These are phyloP conservation scores for Tillandsia leiboldiana DNA, from an alignment of 176 grass and related monocot species.

Conservation along the genomic window DNA sequence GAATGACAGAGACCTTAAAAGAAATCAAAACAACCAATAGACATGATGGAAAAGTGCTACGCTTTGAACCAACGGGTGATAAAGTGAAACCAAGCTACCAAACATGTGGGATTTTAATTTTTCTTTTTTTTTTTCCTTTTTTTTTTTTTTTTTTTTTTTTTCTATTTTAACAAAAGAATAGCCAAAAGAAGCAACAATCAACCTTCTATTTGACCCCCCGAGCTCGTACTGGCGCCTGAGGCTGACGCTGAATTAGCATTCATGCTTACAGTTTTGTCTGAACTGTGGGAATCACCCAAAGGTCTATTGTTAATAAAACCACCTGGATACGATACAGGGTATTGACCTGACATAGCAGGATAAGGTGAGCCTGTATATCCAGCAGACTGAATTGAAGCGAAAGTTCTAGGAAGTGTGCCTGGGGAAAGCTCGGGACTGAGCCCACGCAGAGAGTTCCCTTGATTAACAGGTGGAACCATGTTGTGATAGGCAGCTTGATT, in stretches of 20 bases:
- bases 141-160: too few species aligned
- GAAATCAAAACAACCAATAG: too few species aligned
- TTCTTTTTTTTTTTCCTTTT: too few species aligned
- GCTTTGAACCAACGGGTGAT: too few species aligned
- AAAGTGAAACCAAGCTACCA: too few species aligned
- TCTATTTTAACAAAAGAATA: neutral
- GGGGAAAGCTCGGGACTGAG: conserved; percentile 63
- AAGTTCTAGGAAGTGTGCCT: conserved; percentile 48
- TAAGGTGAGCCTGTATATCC: conserved; percentile 42
- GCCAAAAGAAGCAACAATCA: conserved; percentile 9
- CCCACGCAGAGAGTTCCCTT: conserved; percentile 48
- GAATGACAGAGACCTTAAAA: too few species aligned
- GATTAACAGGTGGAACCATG: conserved; percentile 61
- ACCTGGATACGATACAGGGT: conserved; percentile 48
- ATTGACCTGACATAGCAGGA: conserved; percentile 50
- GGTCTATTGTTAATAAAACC: conserved; percentile 33
- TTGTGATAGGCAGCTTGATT: conserved; percentile 72
- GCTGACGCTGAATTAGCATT: conserved; percentile 31
- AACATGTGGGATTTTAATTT: too few species aligned
- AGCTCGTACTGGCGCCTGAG: conserved; percentile 37
- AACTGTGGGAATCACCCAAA: conserved; percentile 45
- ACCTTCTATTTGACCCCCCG: conserved; percentile 55
- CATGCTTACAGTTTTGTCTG: conserved; percentile 32
- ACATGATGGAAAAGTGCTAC: too few species aligned
- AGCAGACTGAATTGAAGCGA: conserved; percentile 52